phyloP scores from a whole-genome alignment of 257 asterid genomes.

The Primulina eburnea region DNA sequence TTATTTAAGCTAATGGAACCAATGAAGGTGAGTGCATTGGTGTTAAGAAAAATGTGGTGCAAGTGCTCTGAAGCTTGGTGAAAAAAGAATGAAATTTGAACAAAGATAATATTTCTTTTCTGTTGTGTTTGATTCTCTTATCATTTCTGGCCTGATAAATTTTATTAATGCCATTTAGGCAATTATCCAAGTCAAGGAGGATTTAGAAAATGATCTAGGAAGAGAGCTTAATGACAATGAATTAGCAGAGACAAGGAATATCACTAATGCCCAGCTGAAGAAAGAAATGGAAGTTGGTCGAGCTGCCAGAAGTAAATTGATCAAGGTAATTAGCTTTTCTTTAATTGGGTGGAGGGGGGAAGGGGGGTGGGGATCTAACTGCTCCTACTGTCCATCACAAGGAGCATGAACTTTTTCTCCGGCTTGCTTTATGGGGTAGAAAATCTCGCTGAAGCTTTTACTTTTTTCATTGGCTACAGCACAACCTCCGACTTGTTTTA shows the following conservation, averaged over 20 bases:
- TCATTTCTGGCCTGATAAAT: neutral
- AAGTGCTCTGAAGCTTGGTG: neutral
- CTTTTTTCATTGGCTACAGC: constrained; percentile 53
- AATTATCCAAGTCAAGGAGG: constrained; percentile 39
- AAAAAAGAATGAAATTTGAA: too few species aligned
- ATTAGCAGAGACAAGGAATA: constrained; percentile 33
- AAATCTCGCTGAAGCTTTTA: constrained; percentile 21
- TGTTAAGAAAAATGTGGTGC: neutral
- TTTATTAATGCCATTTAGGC: constrained; percentile 25
- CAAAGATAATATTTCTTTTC: neutral
- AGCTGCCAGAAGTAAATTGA: constrained; percentile 51
- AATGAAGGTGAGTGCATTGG: constrained; percentile 58
- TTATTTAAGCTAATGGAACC: constrained; percentile 81
- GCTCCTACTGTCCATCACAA: neutral
- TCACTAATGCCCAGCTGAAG: constrained; percentile 32
- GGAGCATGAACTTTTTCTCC: neutral
- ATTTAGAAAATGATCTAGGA: constrained; percentile 36
- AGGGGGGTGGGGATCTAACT: neutral
- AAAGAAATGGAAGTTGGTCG: constrained; percentile 42
- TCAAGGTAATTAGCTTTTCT: constrained; percentile 35
- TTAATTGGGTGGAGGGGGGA: neutral
- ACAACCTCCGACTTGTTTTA: constrained; percentile 86
- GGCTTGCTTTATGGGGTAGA: constrained; percentile 2
- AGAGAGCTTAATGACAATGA: constrained; percentile 42
- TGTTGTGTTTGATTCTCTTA: neutral